Evolutionary conservation across 257 asterid genomes (phyloP).

Genomic region (Nemophila menziesii): DNA sequence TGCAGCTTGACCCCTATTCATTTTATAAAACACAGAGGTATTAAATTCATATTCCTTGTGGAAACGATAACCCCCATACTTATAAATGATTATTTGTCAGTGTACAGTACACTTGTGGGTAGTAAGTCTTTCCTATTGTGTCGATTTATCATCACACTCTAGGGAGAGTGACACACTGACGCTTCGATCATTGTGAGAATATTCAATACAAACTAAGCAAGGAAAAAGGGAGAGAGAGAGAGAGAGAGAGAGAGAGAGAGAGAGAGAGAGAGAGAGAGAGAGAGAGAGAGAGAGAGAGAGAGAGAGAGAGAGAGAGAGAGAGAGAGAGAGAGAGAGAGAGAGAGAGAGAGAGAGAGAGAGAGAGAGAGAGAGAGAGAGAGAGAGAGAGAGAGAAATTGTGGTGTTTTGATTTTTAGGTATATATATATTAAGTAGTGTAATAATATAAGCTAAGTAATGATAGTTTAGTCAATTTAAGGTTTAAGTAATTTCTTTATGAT

Average conservation of each 20-base stretch:
- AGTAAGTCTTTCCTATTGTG: no score
- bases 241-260: neutral
- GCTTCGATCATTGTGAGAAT: neutral
- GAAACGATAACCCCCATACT: no score
- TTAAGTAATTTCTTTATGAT: no score
- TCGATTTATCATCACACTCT: no score
- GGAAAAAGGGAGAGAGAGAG: neutral
- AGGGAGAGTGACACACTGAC: no score
- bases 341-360: neutral
- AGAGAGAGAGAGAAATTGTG: neutral
- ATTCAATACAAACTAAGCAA: neutral
- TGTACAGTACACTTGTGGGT: no score
- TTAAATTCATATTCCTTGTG: no score
- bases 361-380: neutral
- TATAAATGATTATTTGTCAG: no score
- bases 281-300: neutral
- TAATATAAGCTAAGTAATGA: neutral
- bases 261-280: neutral
- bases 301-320: neutral
- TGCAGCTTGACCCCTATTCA: no score
- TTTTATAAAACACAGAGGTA: no score
- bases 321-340: neutral
- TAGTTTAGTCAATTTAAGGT: no score
- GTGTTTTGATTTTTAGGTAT: neutral
- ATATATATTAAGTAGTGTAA: neutral